These are phyloP conservation scores for Fistulinella prunicolor DNA, from an alignment of 768 basidiomycete genomes.

Conservation along the genomic window DNA sequence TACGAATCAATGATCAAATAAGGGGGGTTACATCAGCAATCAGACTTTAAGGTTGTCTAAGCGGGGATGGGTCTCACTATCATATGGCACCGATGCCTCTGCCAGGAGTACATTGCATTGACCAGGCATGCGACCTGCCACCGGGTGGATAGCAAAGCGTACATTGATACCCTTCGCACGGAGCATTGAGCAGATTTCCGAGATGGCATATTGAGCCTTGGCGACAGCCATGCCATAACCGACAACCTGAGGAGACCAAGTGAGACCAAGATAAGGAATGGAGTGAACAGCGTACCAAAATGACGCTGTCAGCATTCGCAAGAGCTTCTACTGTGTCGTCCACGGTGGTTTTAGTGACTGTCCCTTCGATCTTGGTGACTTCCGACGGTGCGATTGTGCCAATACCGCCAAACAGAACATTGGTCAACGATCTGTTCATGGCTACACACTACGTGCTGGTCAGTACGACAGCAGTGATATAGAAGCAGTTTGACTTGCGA, in stretches of 20 bases:
- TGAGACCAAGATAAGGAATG: conserved; percentile 5
- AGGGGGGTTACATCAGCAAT: conserved; percentile 2
- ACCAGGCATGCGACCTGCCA: conserved; percentile 91
- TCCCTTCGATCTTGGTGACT: conserved; percentile 76
- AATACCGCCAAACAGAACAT: conserved; percentile 89
- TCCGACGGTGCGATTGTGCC: conserved; percentile 52
- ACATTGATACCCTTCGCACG: conserved; percentile 74
- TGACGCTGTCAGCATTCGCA: conserved; percentile 77
- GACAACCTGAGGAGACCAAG: conserved; percentile 49
- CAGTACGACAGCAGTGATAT: conserved; percentile 1
- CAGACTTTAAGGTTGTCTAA: neutral
- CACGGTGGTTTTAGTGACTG: conserved; percentile 70
- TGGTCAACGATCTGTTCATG: conserved; percentile 85
- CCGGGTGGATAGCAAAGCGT: conserved; percentile 86
- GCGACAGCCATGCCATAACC: conserved; percentile 93
- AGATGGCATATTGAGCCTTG: conserved; percentile 79
- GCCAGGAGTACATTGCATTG: conserved; percentile 91
- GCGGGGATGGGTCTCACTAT: conserved; percentile 49
- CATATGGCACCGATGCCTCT: conserved; percentile 88
- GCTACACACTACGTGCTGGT: conserved; percentile 66
- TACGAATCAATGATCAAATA: neutral
- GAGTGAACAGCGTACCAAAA: conserved; percentile 47
- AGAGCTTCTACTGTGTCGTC: conserved; percentile 82
- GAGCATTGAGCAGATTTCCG: conserved; percentile 72
- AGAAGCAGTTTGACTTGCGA: conserved; percentile 18